These are phyloP conservation scores for Aspergillus pseudonomiae DNA, from an alignment of 2,329 filamentous ascomycete species.

Conservation along the genomic window DNA sequence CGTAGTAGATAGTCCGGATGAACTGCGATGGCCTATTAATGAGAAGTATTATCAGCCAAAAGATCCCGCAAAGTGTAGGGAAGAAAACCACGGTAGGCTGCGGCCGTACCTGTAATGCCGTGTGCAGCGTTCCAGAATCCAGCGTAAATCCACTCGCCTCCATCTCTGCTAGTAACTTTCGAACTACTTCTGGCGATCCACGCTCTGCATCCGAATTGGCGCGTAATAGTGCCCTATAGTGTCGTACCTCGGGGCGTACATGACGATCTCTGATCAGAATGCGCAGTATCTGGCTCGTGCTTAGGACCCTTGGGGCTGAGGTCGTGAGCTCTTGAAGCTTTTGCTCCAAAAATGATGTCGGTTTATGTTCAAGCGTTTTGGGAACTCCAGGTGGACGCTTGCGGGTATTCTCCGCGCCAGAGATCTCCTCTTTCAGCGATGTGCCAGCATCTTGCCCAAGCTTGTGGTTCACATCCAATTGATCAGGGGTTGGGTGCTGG, in stretches of 20 bases:
- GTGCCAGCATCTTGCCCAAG: not conserved
- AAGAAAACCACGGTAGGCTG: not conserved
- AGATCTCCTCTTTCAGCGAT: not conserved
- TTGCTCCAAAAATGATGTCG: slow-evolving; percentile 32
- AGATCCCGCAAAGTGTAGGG: not conserved
- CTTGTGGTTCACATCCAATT: not conserved
- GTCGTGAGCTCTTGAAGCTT: slow-evolving; percentile 31
- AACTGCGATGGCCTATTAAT: slow-evolving; percentile 66
- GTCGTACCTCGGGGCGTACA: slow-evolving; percentile 39
- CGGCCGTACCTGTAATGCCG: slow-evolving; percentile 64
- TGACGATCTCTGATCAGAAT: slow-evolving; percentile 42
- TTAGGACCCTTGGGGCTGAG: slow-evolving; percentile 28
- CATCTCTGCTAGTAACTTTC: slow-evolving; percentile 73
- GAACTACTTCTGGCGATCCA: slow-evolving; percentile 69
- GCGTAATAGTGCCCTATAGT: slow-evolving; percentile 74
- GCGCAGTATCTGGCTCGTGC: slow-evolving; percentile 37
- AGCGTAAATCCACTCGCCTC: slow-evolving; percentile 60
- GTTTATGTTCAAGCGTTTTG: slow-evolving; percentile 17
- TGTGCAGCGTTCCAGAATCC: slow-evolving; percentile 70
- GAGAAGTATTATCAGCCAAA: not conserved
- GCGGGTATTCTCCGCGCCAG: not conserved
- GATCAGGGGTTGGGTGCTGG: not conserved
- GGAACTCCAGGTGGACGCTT: slow-evolving; percentile 20
- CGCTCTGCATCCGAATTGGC: slow-evolving; percentile 65
- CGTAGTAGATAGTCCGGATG: slow-evolving; percentile 85